Evolutionary conservation across 352 stramenopile species (phyloP).

Genomic region (Phytophthora pluvialis): DNA sequence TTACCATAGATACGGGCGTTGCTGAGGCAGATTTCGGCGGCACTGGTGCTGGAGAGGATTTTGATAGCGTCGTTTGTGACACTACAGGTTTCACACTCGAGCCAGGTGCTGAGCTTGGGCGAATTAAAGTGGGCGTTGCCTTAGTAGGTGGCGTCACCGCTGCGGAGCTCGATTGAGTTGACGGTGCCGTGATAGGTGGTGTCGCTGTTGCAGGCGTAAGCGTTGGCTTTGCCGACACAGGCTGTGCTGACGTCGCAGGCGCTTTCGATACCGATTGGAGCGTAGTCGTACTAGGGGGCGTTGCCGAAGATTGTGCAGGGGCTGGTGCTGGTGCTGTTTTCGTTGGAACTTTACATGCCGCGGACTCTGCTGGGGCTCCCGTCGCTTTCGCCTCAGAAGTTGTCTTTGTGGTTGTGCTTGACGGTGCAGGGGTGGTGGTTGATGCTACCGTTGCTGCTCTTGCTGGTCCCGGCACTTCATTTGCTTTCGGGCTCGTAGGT

Average conservation of each 20-base stretch:
- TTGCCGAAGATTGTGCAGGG: neutral
- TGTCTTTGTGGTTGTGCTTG: neutral
- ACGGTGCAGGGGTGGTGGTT: neutral
- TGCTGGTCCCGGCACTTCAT: conserved; percentile 5
- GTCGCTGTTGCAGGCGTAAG: neutral
- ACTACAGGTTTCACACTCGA: neutral
- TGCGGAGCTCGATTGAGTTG: conserved; percentile 1
- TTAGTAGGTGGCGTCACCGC: neutral
- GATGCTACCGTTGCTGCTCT: conserved; percentile 6
- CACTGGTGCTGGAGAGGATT: neutral
- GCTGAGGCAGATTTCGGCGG: neutral
- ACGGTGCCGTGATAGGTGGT: neutral
- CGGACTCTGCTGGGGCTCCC: neutral
- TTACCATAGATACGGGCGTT: neutral
- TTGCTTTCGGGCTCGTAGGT: neutral
- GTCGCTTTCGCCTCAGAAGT: neutral
- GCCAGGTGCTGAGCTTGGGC: conserved; percentile 1
- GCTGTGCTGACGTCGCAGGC: neutral
- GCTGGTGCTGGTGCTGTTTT: neutral
- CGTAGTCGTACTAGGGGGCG: neutral
- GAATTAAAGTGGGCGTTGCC: neutral
- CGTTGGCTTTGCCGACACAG: neutral
- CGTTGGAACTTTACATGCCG: neutral
- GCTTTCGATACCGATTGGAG: neutral
- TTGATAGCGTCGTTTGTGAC: neutral